Evolutionary conservation across 2,329 filamentous ascomycete genomes (phyloP).

Genomic region (Aspergillus sp.): DNA sequence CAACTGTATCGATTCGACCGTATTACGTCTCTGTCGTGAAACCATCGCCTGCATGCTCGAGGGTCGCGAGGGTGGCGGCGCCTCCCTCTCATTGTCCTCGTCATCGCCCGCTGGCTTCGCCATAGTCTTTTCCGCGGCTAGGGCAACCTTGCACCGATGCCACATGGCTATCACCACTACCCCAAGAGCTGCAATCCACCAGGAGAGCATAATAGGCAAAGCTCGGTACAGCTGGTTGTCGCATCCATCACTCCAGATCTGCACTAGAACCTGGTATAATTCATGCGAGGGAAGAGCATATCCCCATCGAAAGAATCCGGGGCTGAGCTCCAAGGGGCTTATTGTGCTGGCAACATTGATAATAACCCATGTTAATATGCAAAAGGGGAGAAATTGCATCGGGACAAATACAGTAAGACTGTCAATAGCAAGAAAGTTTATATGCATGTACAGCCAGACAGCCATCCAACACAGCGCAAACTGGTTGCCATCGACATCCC

Average conservation of each 20-base stretch:
- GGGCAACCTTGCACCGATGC: no score
- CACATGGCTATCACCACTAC: neutral
- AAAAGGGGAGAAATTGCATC: slow-evolving; percentile 39
- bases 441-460: slow-evolving; percentile 42
- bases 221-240: slow-evolving; percentile 38
- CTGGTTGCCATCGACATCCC: slow-evolving; percentile 24
- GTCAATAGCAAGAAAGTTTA: slow-evolving; percentile 43
- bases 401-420: slow-evolving; percentile 38
- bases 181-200: slow-evolving; percentile 29
- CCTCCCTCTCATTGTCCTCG: no score
- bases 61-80: no score
- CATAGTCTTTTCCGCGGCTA: no score
- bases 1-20: no score
- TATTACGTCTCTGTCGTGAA: no score
- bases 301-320: slow-evolving; percentile 42
- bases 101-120: no score
- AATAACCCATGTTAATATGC: slow-evolving; percentile 42
- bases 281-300: slow-evolving; percentile 41
- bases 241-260: slow-evolving; percentile 44
- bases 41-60: no score
- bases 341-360: slow-evolving; percentile 41
- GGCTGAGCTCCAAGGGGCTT: slow-evolving; percentile 38
- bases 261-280: slow-evolving; percentile 39
- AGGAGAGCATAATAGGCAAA: slow-evolving; percentile 43
- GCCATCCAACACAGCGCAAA: slow-evolving; percentile 42